Evolutionary conservation across 805 yeast genomes (phyloP), one percentile per base, ranked within the genome.

Genomic region (Saccharomyces kudriavzevii): DNA sequence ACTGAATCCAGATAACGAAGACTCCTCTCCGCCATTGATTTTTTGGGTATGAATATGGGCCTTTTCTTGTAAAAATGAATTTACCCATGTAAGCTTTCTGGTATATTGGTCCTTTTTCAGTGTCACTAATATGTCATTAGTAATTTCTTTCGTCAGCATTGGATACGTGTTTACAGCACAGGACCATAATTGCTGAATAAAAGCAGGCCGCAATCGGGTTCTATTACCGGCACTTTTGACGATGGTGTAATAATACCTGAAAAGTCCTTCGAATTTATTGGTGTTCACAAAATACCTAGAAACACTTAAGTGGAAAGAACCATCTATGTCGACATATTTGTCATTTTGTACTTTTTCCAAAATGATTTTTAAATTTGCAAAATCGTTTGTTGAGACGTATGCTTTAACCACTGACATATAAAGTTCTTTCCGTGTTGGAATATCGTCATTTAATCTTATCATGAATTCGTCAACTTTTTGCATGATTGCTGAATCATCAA

Each of bases 121-220:
- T 13, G 61, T 8, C 1, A 63, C 28, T 20, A 54, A 55, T 14
- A 64, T 48, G 45, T 65, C 69, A 47, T 65, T 63, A 5, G 57
- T 58, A 3, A 62, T 54, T 30, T 62, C 67, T 43, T 52, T 52
- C 1, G 58, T 25, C 20, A 66, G 51, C 14, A 51, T 52, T 2
- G 68, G 67, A 49, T 62, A 59, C 9, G 53, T 52, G 24, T 56
- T 54, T 6, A 54, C 47, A 1, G 62, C 60, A 49, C 64, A 60
- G 20, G 55, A 52, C 62, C 64, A 60, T 31, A 63, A 53, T 27
- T 56, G 60, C 24, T 56, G 53, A 20, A 64, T 54, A n/a, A 57
- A 51, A n/a, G 49, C 49, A 11, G 52, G 40, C 40, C 53, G 47
- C 17, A 56, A 46, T 20, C 49, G 50, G n/a, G 55, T 14, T 40